phyloP scores from a whole-genome alignment of 2,329 filamentous ascomycete species.

The Penicillium sclerotigenum region DNA sequence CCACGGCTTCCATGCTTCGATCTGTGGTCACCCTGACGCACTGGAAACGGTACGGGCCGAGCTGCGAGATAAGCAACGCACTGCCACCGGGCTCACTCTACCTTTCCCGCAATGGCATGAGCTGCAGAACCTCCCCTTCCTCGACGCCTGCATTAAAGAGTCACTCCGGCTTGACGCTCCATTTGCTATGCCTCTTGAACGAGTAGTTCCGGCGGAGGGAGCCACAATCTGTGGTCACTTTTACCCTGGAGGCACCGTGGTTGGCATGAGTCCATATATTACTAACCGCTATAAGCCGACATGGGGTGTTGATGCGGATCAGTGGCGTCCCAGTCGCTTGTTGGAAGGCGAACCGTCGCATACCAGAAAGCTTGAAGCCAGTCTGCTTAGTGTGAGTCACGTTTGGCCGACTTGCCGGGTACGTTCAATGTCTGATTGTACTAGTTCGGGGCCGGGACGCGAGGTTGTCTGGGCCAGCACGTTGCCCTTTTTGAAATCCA shows the following conservation, averaged over 20 bases:
- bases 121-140: conserved; percentile 6
- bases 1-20: conserved; percentile 7
- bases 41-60: conserved; percentile 5
- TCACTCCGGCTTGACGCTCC: conserved; percentile 4
- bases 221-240: conserved; percentile 5
- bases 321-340: conserved; percentile 5
- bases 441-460: conserved; percentile 6
- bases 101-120: conserved; percentile 4
- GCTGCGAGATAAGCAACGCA: conserved; percentile 5
- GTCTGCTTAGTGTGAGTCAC: conserved; percentile 5
- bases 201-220: conserved; percentile 1
- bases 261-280: conserved; percentile 8
- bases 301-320: conserved; percentile 4
- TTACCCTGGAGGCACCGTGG: conserved; percentile 5
- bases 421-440: conserved; percentile 5
- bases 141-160: conserved; percentile 7
- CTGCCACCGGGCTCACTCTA: conserved; percentile 1
- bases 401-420: not conserved
- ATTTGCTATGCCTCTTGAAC: conserved; percentile 6
- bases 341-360: conserved; percentile 3
- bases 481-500: conserved; percentile 2
- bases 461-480: conserved; percentile 6
- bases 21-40: conserved; percentile 6
- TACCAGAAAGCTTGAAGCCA: conserved; percentile 8
- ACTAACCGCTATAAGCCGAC: conserved; percentile 6